Base-by-base conservation (phyloP, 2,329 filamentous ascomycete genomes). In the Neonectria punicea region DNA sequence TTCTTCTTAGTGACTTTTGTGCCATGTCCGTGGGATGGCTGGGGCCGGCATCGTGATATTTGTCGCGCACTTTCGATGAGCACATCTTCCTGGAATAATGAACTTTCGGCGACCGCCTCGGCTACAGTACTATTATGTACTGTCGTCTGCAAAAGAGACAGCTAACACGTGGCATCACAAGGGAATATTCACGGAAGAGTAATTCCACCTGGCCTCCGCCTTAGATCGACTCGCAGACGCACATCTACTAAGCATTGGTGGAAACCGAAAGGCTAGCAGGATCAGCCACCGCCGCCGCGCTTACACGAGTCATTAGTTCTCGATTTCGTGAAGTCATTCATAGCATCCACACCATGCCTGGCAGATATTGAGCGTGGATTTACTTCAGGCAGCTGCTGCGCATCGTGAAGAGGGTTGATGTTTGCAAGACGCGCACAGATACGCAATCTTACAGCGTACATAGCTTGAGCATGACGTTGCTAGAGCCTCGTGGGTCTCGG, bases 361-460 rank as follows among this genome's bases (percentile, higher is more conserved):
- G 46, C 30, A 51, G 65, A 65, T 63, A 58, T 41, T 63, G 65
- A 34, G 56, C 41, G 54, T 44, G 50, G 30, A 62, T 59, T 43
- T 57, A 53, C 47, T 58, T 51, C 56, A 63, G 44, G 18, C 6
- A 34, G 20, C 20, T 22, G n/a, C 44, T n/a, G 22, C 44, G 39
- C n/a, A 49, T 39, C 47, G 58, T 59, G 28, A 22, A 25, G 49
- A 61, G 25, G 44, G 32, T 43, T 49, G 20, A 5, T 13, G 25
- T 51, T n/a, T 39, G 36, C 36, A 16, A 8, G 36, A 39, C 8
- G 36, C n/a, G 25, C 28, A 10, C 25, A 25, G 25, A 25, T 25
- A 25, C 30, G 30, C 30, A 30, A 36, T 36, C 34, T 13, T 36
- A 4, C 34, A 14, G 3, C 14, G 46, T 2, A 25, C 25, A 25